Percentiles rank a stretch among this genome's conserved stretches.
phyloP scores from a whole-genome alignment of 179 eudicot genomes.

The Nepenthes alata region DNA sequence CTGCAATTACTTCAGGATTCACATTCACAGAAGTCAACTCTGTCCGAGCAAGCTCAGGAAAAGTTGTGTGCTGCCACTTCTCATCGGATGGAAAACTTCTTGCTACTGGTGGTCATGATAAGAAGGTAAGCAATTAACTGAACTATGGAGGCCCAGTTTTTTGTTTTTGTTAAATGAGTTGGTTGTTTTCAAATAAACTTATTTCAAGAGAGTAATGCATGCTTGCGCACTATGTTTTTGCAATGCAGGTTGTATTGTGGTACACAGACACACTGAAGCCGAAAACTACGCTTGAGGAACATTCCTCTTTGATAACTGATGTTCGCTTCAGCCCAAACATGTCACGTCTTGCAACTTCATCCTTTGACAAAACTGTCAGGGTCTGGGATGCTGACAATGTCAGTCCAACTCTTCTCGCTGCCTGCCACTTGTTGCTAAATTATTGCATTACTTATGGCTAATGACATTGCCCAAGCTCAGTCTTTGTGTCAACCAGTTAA shows the following conservation, averaged over 20 bases:
- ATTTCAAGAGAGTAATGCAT: not conserved
- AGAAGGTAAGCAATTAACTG: slow-evolving; percentile 34
- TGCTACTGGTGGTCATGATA: slow-evolving; percentile 83
- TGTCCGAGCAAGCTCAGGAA: slow-evolving; percentile 57
- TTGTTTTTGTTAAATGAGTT: not conserved
- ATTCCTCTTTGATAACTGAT: slow-evolving; percentile 57
- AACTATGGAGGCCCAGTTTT: not conserved
- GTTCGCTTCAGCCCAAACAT: slow-evolving; percentile 74
- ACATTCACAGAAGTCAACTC: slow-evolving; percentile 60
- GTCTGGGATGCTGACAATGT: slow-evolving; percentile 83
- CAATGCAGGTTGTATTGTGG: slow-evolving; percentile 65
- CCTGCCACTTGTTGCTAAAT: too few species aligned
- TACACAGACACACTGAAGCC: slow-evolving; percentile 49
- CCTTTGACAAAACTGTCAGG: slow-evolving; percentile 71
- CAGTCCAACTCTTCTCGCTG: slow-evolving; percentile 8
- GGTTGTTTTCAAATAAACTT: not conserved
- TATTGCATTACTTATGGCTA: too few species aligned
- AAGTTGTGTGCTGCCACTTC: slow-evolving; percentile 76
- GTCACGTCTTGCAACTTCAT: slow-evolving; percentile 71
- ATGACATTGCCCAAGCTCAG: too few species aligned
- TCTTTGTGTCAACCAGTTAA: too few species aligned
- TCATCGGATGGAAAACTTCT: slow-evolving; percentile 82
- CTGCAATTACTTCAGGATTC: slow-evolving; percentile 34
- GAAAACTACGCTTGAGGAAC: slow-evolving; percentile 66
- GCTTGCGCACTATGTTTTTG: not conserved